Evolutionary conservation across 2,329 filamentous ascomycete genomes (phyloP), one percentile per base, ranked within the genome.

Genomic region (Exserohilum rostratum): DNA sequence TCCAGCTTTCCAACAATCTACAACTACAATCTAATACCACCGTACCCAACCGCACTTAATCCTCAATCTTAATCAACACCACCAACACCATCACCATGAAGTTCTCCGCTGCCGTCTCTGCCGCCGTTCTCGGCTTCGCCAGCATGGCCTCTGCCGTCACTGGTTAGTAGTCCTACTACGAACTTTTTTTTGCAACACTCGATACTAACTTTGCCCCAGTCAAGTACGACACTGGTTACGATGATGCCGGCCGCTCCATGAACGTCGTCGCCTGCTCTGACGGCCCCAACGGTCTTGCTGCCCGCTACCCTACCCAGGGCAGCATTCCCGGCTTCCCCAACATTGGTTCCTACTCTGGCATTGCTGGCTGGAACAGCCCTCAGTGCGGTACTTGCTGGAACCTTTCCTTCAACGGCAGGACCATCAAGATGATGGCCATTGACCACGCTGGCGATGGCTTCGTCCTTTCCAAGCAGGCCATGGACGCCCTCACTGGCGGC

Each of bases 151-250:
- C 67, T n/a, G 71, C 72, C 50, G 71, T 72, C 61, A 65, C 70
- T 43, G 39, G 39, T 43, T 6, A 43, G 39, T 43, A 18, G n/a
- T n/a, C n/a, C n/a, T 43, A n/a, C 9, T 12, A 13, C 15, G 17
- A 30, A 6, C 11, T 17, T 6, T 4, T 3, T 30, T 4, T 3
- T 30, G 10, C 11, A 43, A 30, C 6, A 5, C 29, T 30, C 4
- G 9, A 31, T 30, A 30, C 39, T 43, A 11, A 43, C 15, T 18
- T 15, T 15, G n/a, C 12, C n/a, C 7, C 12, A 43, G 88, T 92
- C 68, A 88, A 87, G 61, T 93, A 87, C 76, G 90, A 93, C 77
- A 76, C 78, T 17, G 85, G 82, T 69, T 95, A 90, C 77, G 90
- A 93, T 69, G 78, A 87, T 59, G 72, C 71, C 40, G 62, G 62